Conservation (phyloP, 2,329 filamentous ascomycete genomes). For the Aspergillus ustus region DNA sequence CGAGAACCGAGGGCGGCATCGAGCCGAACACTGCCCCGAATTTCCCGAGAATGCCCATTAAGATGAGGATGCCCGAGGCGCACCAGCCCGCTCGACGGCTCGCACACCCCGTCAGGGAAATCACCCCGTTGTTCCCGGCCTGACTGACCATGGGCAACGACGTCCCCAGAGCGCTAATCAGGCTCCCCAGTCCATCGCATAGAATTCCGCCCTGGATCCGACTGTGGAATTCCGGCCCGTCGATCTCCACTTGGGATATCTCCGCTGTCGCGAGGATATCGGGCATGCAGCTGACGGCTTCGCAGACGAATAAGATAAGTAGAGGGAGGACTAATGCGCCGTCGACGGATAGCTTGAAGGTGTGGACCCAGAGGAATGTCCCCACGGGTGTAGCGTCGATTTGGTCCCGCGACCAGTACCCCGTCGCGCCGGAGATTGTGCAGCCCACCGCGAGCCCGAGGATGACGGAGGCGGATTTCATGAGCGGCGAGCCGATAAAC, state of each 20-base stretch:
- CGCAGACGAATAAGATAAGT: conserved; percentile 61
- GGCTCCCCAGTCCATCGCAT: conserved; percentile 76
- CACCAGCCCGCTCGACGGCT: conserved; percentile 81
- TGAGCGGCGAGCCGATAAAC: conserved; percentile 79
- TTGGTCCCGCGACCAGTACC: conserved; percentile 75
- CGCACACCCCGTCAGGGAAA: conserved; percentile 79
- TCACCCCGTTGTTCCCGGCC: conserved; percentile 84
- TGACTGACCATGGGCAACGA: conserved; percentile 81
- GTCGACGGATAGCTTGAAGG: conserved; percentile 66
- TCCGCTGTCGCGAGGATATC: conserved; percentile 70
- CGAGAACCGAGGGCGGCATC: conserved; percentile 70
- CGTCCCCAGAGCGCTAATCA: conserved; percentile 76
- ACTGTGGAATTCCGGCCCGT: conserved; percentile 65
- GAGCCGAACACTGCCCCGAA: conserved; percentile 79
- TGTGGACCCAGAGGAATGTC: conserved; percentile 70
- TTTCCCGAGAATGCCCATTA: conserved; percentile 84
- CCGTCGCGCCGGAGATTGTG: conserved; percentile 76
- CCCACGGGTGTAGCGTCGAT: conserved; percentile 71
- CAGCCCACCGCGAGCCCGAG: conserved; percentile 76
- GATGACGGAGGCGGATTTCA: conserved; percentile 80
- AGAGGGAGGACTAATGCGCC: conserved; percentile 66
- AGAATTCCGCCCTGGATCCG: conserved; percentile 71
- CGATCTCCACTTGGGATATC: conserved; percentile 64
- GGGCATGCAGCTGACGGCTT: conserved; percentile 72
- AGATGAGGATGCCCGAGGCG: conserved; percentile 74